Base-by-base conservation (phyloP, 2,329 filamentous ascomycete species). In the Claviceps sp. region DNA sequence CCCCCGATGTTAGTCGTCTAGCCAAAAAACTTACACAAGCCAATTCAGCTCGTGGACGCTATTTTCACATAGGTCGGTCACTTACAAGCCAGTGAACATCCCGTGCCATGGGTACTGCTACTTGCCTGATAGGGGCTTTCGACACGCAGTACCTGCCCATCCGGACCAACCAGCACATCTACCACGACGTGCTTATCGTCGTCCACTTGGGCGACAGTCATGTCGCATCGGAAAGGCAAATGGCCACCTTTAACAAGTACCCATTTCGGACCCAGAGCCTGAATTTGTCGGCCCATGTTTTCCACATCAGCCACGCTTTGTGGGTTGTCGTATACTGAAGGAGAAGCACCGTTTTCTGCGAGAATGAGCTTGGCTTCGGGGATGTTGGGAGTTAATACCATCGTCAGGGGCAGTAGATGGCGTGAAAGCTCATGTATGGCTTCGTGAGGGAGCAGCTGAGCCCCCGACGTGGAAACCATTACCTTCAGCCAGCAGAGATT, bases 171-270 rank as follows among this genome's bases (percentile, higher is more conserved):
- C 5, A 95, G 74, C 3, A 96, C 75, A 62, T 97, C 88, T 30
- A 94, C 75, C 1, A 96, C 81, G 2, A 85, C 60, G 26, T 81
- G 70, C 48, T 72, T 78, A 49, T 90, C 81, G 7, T 74, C 73
- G 1, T 80, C 72, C 0, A 65, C 70, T 45, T 68, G 72, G 0
- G 87, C 84, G 0, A 78, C 75, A 5, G 72, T 73, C 22, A 81
- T 73, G 47, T 84, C 78, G 48, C 72, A 74, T 5, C 76, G 82
- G 56, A 97, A 77, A 1, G 91, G 89, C n/a, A 85, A 67, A 68
- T 97, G 93, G 0, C 91, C 91, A 43, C 91, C 91, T 68, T 97
- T 97, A 54, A 96, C 73, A 9, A 97, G 75, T 34, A 96, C 85
- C 71, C 85, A 89, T 57, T 79, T 77, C 0, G 89, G 84, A 0